Percentiles rank a stretch among this genome's conserved stretches.
phyloP scores from a whole-genome alignment of 371 early-diverging fungal genomes.

The Rhizopus stolonifer region DNA sequence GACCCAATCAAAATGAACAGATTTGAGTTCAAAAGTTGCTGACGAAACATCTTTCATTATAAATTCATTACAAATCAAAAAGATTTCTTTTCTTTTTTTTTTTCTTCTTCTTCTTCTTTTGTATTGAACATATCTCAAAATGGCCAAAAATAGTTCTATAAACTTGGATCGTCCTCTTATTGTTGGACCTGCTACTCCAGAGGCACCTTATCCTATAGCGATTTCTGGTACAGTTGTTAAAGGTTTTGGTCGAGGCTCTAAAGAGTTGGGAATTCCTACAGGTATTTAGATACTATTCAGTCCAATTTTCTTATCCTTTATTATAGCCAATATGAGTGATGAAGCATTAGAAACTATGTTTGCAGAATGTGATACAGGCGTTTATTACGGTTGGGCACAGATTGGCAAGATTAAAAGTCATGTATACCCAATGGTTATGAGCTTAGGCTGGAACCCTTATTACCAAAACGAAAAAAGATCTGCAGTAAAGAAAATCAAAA shows the following conservation, averaged over 20 bases:
- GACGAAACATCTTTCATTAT: too few relatives aligned
- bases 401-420: conserved; percentile 50
- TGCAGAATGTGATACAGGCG: conserved; percentile 73
- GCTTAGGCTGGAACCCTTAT: conserved; percentile 98
- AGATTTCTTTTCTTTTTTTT: too few relatives aligned
- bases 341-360: conserved; percentile 70
- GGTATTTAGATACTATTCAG: conserved; percentile 51
- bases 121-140: background rate
- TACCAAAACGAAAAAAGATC: conserved; percentile 96
- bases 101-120: background rate
- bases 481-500: conserved; percentile 53
- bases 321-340: conserved; percentile 86
- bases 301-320: background rate
- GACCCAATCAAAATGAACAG: too few relatives aligned
- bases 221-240: conserved; percentile 81
- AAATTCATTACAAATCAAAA: too few relatives aligned
- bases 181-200: conserved; percentile 54
- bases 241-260: conserved; percentile 95
- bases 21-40: too few relatives aligned
- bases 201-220: conserved; percentile 68
- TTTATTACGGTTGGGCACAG: conserved; percentile 94
- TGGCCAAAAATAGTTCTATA: conserved; percentile 13
- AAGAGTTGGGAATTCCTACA: conserved; percentile 96
- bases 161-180: conserved; percentile 58
- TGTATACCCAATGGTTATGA: conserved; percentile 97